Conservation (phyloP, 2,329 filamentous ascomycete species). For the Scedosporium aurantiacum region DNA sequence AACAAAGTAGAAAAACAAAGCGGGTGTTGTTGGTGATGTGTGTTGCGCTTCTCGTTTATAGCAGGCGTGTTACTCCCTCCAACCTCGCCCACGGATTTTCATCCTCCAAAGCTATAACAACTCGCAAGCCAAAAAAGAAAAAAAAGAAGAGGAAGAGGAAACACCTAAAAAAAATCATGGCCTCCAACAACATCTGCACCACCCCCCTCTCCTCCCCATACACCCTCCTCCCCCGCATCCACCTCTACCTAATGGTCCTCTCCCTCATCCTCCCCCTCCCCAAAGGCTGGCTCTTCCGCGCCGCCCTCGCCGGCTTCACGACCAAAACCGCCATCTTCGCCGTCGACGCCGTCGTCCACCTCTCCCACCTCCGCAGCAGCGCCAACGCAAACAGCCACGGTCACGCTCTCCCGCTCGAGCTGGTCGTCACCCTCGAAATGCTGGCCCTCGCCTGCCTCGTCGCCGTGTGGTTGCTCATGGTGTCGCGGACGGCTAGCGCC, state of each 20-base stretch:
- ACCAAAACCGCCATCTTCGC: constrained; percentile 8
- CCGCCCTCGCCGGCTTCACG: constrained; percentile 10
- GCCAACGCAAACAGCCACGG: not conserved
- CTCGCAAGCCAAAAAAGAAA: too few relatives aligned
- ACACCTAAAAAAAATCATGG: too few relatives aligned
- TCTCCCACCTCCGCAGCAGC: not conserved
- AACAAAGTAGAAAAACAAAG: too few relatives aligned
- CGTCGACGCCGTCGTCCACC: constrained; percentile 9
- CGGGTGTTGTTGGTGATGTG: too few relatives aligned
- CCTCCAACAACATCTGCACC: constrained; percentile 6
- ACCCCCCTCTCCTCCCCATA: constrained; percentile 9
- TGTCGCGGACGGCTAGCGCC: constrained; percentile 7
- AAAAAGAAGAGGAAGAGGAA: too few relatives aligned
- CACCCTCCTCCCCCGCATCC: constrained; percentile 8
- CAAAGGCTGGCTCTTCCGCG: constrained; percentile 11
- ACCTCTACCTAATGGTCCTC: constrained; percentile 8
- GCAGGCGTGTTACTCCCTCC: too few relatives aligned
- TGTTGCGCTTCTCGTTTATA: too few relatives aligned
- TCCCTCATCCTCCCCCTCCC: constrained; percentile 9
- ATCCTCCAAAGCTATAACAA: too few relatives aligned
- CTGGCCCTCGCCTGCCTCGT: constrained; percentile 10
- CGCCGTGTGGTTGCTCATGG: constrained; percentile 9
- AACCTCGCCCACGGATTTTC: too few relatives aligned
- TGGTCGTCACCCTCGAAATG: constrained; percentile 10
- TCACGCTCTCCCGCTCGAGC: constrained; percentile 6